Conservation (phyloP, 495 filamentous ascomycete genomes). For the Neurospora sp. region DNA sequence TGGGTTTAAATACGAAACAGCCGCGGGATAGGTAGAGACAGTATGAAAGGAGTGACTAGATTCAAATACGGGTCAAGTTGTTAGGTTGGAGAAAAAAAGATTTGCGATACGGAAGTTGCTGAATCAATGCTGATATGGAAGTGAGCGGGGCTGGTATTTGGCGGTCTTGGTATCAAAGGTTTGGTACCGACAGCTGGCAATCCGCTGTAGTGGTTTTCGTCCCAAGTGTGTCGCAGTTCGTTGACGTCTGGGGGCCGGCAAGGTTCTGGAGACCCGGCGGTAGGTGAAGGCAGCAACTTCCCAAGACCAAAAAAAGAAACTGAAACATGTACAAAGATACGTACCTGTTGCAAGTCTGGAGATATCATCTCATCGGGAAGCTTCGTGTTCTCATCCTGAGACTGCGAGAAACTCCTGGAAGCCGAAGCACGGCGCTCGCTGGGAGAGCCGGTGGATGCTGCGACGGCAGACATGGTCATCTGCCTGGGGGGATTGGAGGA, state of each 20-base stretch:
- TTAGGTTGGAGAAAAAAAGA: background rate
- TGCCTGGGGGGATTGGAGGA: conserved; percentile 2
- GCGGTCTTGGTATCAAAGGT: background rate
- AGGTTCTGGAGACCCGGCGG: background rate
- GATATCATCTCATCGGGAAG: conserved; percentile 9
- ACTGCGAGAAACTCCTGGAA: conserved; percentile 20
- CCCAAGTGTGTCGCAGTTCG: background rate
- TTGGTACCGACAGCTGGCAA: background rate
- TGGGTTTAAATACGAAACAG: background rate
- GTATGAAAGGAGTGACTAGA: background rate
- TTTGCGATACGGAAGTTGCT: background rate
- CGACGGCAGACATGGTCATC: conserved; percentile 33
- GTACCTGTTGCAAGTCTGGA: background rate
- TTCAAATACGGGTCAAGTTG: background rate
- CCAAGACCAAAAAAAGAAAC: background rate
- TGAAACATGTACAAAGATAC: background rate
- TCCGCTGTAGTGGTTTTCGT: background rate
- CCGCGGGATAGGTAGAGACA: background rate
- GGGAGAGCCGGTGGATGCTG: conserved; percentile 39
- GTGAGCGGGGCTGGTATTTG: background rate
- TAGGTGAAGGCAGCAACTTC: background rate
- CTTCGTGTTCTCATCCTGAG: conserved; percentile 35
- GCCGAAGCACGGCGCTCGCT: conserved; percentile 27
- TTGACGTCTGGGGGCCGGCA: background rate
- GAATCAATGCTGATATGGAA: background rate